Conservation (phyloP, 208 protist species). For the Trypanosoma cruzi region DNA sequence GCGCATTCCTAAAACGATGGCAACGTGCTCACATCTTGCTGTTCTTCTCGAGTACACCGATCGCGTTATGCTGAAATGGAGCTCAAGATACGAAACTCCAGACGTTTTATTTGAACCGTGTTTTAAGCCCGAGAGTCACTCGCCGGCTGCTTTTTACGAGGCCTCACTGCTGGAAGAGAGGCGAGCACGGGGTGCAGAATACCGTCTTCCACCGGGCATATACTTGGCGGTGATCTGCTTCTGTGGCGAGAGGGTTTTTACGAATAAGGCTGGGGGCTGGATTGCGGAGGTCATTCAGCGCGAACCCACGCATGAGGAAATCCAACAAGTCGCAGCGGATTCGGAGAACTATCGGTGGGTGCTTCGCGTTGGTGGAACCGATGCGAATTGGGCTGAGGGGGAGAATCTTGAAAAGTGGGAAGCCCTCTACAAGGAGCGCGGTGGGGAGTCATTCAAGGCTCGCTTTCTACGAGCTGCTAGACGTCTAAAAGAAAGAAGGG, state of each 20-base stretch:
- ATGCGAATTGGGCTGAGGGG: conserved; percentile 23
- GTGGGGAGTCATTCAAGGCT: conserved; percentile 26
- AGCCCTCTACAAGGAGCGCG: conserved; percentile 26
- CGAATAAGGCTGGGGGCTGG: conserved; percentile 8
- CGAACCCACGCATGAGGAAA: conserved; percentile 13
- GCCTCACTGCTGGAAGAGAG: conserved; percentile 14
- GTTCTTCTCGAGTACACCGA: conserved; percentile 22
- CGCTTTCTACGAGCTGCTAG: conserved; percentile 33
- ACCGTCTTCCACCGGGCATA: conserved; percentile 25
- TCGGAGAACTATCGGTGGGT: conserved; percentile 37
- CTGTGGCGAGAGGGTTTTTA: conserved; percentile 28
- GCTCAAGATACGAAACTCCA: conserved; percentile 12
- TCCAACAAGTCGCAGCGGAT: conserved; percentile 18
- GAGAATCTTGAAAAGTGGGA: conserved; percentile 19
- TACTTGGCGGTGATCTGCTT: conserved; percentile 31
- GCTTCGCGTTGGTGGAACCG: conserved; percentile 22
- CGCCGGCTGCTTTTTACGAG: conserved; percentile 30
- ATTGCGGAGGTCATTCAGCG: conserved; percentile 23
- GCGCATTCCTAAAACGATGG: conserved; percentile 13
- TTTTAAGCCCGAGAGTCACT: conserved; percentile 23
- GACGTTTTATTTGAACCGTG: conserved; percentile 32
- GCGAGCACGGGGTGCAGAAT: background rate
- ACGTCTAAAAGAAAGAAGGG: background rate
- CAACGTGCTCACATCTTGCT: conserved; percentile 8
- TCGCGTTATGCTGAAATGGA: conserved; percentile 22